phyloP scores from a whole-genome alignment of 345 rosid genomes.

The Angophora floribunda region DNA sequence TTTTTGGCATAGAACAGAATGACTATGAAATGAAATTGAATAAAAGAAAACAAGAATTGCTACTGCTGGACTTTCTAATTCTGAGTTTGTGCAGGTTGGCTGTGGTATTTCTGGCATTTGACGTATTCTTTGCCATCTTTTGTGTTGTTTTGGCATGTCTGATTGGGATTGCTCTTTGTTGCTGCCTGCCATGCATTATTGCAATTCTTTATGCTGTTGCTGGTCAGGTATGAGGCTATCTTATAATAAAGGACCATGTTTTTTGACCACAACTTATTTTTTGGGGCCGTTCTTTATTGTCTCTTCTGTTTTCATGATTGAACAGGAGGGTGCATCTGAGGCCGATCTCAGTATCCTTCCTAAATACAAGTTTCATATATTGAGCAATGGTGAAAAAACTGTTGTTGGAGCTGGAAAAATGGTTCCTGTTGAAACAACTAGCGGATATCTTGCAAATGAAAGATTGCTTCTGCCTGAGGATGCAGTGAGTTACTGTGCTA shows the following conservation, averaged over 20 bases:
- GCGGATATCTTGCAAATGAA: slow-evolving; percentile 52
- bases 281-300: neutral
- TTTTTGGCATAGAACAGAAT: neutral
- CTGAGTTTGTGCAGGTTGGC: slow-evolving; percentile 73
- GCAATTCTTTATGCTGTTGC: slow-evolving; percentile 96
- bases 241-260: neutral
- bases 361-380: slow-evolving; percentile 59
- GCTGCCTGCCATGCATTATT: slow-evolving; percentile 96
- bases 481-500: slow-evolving; percentile 49
- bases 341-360: slow-evolving; percentile 89
- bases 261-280: neutral
- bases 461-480: slow-evolving; percentile 73
- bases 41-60: neutral
- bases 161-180: slow-evolving; percentile 95
- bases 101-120: slow-evolving; percentile 94
- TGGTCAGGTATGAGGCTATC: slow-evolving; percentile 55
- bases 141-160: slow-evolving; percentile 96
- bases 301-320: neutral
- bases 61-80: slow-evolving; percentile 7
- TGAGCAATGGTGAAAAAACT: slow-evolving; percentile 39
- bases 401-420: slow-evolving; percentile 70
- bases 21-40: neutral
- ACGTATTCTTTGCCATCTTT: slow-evolving; percentile 94
- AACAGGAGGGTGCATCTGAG: slow-evolving; percentile 95
- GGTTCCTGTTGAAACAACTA: slow-evolving; percentile 57